Evolutionary conservation across 495 filamentous ascomycete genomes (phyloP).

Genomic region (Penicillium antarcticum): DNA sequence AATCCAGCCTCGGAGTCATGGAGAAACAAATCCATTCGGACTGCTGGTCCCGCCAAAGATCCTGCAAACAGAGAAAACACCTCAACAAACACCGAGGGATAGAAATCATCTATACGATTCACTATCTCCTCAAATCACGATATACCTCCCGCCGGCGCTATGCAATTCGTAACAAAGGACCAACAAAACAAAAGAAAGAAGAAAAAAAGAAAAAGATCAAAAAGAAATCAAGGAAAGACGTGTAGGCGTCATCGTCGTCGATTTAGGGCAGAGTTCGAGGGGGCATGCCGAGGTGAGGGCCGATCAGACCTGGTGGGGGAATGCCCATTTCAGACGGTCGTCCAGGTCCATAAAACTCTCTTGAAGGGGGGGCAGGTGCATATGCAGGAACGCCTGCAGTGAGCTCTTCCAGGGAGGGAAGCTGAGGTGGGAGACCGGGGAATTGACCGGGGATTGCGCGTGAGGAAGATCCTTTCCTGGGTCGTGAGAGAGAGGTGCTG

Average conservation of each 20-base stretch:
- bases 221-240: conserved; percentile 15
- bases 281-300: conserved; percentile 34
- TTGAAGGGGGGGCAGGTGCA: conserved; percentile 35
- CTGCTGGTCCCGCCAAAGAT: conserved; percentile 5
- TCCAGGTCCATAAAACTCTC: conserved; percentile 38
- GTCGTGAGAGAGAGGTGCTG: conserved; percentile 43
- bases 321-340: conserved; percentile 33
- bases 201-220: conserved; percentile 18
- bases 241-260: conserved; percentile 26
- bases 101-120: conserved; percentile 33
- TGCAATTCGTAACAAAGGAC: conserved; percentile 45
- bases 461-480: conserved; percentile 40
- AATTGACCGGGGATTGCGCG: conserved; percentile 32
- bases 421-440: conserved; percentile 34
- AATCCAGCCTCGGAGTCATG: conserved; percentile 36
- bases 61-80: conserved; percentile 11
- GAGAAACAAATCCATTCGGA: conserved; percentile 5
- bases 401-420: conserved; percentile 44
- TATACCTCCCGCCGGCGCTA: conserved; percentile 43
- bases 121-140: conserved; percentile 33
- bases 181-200: conserved; percentile 21
- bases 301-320: conserved; percentile 28
- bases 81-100: conserved; percentile 18
- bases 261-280: conserved; percentile 40
- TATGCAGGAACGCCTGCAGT: conserved; percentile 48